phyloP scores from a whole-genome alignment of 2,329 filamentous ascomycete genomes.

The Monosporascus sp. region DNA sequence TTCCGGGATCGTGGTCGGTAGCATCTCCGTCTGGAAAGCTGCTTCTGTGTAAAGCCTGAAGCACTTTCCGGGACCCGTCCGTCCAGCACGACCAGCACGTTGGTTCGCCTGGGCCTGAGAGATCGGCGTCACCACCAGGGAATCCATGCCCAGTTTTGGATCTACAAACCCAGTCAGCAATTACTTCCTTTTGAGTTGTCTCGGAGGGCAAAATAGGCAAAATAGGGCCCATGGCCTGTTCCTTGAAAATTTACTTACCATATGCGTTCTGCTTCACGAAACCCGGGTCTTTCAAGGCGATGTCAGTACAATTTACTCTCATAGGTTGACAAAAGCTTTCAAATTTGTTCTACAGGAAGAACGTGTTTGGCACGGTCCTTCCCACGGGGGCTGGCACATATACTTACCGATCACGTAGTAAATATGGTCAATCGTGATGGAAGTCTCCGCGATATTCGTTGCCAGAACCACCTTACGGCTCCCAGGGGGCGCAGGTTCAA shows the following conservation, averaged over 20 bases:
- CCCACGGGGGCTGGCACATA: background rate
- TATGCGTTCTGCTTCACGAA: conserved; percentile 98
- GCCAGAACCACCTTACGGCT: conserved; percentile 93
- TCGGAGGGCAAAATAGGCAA: too few species aligned
- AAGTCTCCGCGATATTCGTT: conserved; percentile 97
- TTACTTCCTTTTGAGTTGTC: background rate
- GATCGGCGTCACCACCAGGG: conserved; percentile 89
- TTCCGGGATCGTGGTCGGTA: conserved; percentile 91
- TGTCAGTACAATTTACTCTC: background rate
- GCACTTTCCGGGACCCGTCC: conserved; percentile 93
- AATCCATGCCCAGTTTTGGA: conserved; percentile 96
- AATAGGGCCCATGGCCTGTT: background rate
- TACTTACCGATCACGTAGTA: conserved; percentile 71
- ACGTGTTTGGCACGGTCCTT: too few species aligned
- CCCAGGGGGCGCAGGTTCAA: conserved; percentile 84
- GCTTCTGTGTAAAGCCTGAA: conserved; percentile 94
- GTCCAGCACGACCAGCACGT: conserved; percentile 82
- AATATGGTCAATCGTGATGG: conserved; percentile 95
- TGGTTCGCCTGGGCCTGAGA: conserved; percentile 97
- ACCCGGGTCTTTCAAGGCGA: conserved; percentile 60
- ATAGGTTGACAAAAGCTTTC: background rate
- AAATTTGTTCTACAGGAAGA: too few species aligned
- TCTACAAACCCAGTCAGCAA: conserved; percentile 38
- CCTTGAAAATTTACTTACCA: conserved; percentile 3
- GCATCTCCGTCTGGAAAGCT: conserved; percentile 93